Evolutionary conservation across 2,329 filamentous ascomycete species (phyloP).

Genomic region (Botrytis medusae): DNA sequence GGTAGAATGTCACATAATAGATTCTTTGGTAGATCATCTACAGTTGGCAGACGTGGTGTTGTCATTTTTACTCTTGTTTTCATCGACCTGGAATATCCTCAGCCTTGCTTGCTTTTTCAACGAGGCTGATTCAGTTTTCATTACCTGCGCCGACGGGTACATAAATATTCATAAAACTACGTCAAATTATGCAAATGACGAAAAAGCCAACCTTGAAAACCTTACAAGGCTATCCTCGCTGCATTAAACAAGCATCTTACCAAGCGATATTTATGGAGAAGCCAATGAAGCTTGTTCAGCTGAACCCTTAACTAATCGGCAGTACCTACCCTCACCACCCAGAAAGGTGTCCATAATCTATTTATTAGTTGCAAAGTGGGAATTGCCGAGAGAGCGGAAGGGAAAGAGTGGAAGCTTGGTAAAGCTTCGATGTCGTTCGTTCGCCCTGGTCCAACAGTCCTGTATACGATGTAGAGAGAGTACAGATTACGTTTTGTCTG

Average conservation of each 20-base stretch:
- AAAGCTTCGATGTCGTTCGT: slow-evolving; percentile 1
- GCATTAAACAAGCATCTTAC: background rate
- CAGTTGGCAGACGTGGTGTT: slow-evolving; percentile 39
- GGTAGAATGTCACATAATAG: slow-evolving; percentile 40
- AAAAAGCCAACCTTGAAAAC: background rate
- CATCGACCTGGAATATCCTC: background rate
- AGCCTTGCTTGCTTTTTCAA: background rate
- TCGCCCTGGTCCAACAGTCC: background rate
- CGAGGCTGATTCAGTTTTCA: background rate
- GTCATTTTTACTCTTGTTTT: slow-evolving; percentile 8
- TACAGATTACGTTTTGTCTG: background rate
- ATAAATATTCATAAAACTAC: background rate
- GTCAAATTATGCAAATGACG: background rate
- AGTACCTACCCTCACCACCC: background rate
- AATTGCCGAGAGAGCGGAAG: background rate
- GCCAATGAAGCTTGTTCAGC: slow-evolving; percentile 18
- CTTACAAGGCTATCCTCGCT: background rate
- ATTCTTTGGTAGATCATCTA: slow-evolving; percentile 50
- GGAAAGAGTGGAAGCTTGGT: background rate
- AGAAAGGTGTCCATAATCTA: background rate
- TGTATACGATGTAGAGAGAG: background rate
- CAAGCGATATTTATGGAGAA: slow-evolving; percentile 1
- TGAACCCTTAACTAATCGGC: background rate
- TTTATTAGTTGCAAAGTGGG: background rate
- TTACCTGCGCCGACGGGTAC: background rate